Conservation (phyloP, 495 filamentous ascomycete species). For the Tuber microsphaerosporum region DNA sequence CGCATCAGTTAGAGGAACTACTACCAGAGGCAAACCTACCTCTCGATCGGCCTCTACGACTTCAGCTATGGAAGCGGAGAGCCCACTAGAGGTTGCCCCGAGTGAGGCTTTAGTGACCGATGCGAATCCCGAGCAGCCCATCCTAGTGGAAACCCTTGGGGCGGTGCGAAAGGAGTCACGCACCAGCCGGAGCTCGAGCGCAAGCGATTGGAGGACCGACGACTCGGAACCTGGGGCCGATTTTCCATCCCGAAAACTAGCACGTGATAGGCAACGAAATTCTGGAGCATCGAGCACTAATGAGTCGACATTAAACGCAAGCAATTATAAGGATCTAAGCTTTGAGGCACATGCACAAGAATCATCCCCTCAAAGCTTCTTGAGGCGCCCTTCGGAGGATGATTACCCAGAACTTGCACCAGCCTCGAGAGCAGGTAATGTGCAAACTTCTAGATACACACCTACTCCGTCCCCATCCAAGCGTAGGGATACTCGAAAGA, state of each 20-base stretch:
- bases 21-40: background rate
- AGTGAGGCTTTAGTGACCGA: background rate
- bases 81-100: background rate
- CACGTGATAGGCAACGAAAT: background rate
- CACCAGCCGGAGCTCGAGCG: background rate
- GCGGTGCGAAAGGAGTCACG: background rate
- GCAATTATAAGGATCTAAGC: background rate
- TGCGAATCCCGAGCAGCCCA: background rate
- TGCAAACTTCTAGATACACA: background rate
- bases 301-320: background rate
- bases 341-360: slow-evolving; percentile 1
- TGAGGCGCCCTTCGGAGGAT: background rate
- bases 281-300: background rate
- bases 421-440: background rate
- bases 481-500: background rate
- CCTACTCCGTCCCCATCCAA: slow-evolving; percentile 1
- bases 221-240: background rate
- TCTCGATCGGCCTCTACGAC: background rate
- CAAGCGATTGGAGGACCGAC: background rate
- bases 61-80: background rate
- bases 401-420: background rate
- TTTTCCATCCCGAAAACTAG: background rate
- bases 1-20: background rate
- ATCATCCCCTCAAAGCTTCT: background rate
- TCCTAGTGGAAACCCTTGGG: background rate